These are phyloP conservation scores for Pestalotiopsis sp. DNA, from an alignment of 2,329 filamentous ascomycete genomes.

Conservation along the genomic window DNA sequence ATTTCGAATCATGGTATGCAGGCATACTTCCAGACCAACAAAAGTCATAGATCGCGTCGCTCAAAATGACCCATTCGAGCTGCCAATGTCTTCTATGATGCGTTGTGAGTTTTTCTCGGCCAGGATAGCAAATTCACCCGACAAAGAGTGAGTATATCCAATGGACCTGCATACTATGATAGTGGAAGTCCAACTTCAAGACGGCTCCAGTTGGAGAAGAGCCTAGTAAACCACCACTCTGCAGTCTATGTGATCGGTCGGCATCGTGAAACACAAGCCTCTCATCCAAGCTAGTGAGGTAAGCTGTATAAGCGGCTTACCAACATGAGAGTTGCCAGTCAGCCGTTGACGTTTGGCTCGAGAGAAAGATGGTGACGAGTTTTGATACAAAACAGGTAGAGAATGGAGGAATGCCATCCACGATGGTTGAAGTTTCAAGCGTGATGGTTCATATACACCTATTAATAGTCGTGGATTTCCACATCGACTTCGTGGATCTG, in stretches of 20 bases:
- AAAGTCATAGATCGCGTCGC: no score
- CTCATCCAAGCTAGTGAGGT: neutral
- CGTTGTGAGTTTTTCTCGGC: no score
- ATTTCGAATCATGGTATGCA: no score
- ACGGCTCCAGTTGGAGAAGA: neutral
- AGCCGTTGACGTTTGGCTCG: neutral
- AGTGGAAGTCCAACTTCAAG: no score
- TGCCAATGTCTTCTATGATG: no score
- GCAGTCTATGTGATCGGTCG: neutral
- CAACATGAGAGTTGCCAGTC: neutral
- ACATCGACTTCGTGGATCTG: neutral
- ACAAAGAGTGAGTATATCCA: no score
- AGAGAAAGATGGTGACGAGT: neutral
- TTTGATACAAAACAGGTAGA: neutral
- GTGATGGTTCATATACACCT: neutral
- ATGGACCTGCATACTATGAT: no score
- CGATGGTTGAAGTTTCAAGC: neutral
- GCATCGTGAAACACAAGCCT: neutral
- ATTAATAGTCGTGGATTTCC: neutral
- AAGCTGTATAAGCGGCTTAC: neutral
- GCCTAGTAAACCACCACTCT: neutral
- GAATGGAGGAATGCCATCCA: no score
- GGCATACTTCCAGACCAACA: no score
- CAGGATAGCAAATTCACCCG: no score
- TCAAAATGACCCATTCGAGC: no score